Base-by-base conservation (phyloP, 768 basidiomycete species). In the Leccinum incarnatum region DNA sequence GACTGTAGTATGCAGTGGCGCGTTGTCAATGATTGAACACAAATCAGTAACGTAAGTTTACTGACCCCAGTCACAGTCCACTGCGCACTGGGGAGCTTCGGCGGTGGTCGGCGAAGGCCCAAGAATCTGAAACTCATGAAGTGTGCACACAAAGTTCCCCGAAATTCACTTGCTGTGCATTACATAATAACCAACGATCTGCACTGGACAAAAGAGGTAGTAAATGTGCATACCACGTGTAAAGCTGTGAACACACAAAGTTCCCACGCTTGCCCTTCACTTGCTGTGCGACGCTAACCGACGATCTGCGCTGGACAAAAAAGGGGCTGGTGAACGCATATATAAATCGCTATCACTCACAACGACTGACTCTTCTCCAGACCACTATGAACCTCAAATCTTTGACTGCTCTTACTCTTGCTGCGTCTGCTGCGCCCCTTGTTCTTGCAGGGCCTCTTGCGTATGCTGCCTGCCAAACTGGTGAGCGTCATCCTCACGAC, bases 391-490 rank as follows among this genome's bases (percentile, higher is more conserved):
- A 72, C 53, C 32, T 69, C n/a, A 69, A 67, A 46, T 61, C 60
- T 0, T 51, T 69, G 32, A 40, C 59, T 4, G 52, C 62, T 2
- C 54, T 74, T 12, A 21, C 67, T 6, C 58, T 73, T n/a, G 54
- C 46, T 21, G 59, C 61, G 19, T 56, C 63, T 1, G 59, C 48
- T 0, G 61, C 48, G 0, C 67, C 70, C 1, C 32, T 61, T 2
- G 53, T 46, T 9, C 48, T 57, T 0, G 71, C 68, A 0, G 68
- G 71, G 0, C 63, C 58, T 0, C 17, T 72, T 5, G 59, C 60
- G 0, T 72, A 72, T 5, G 72, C 0, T 72, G 70, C 2, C 69
- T 49, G 48, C 48, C 48, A 72, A 21, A 74, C 71, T 0, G 69
- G 71, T 69, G 4, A 46, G 48, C 5, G 6, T 15, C 8, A 2